Percentiles rank a stretch among this genome's conserved stretches.
phyloP scores from a whole-genome alignment of 2,329 filamentous ascomycete genomes.

The Aspergillus sp. region DNA sequence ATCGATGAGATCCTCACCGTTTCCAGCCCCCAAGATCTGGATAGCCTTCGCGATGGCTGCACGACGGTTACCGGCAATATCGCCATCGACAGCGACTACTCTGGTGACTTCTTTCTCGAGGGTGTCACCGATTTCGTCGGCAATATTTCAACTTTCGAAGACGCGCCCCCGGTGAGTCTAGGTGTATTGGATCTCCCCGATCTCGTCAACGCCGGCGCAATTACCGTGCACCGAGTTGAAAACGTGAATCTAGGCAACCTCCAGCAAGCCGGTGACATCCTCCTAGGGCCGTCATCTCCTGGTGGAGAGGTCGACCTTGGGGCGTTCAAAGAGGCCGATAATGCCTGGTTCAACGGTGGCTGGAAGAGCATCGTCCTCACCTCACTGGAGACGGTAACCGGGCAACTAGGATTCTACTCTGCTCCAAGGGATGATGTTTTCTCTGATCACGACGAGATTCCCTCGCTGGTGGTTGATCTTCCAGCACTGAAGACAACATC shows the following conservation, averaged over 20 bases:
- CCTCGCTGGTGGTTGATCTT: not conserved
- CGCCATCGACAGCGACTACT: not conserved
- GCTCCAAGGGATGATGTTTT: not conserved
- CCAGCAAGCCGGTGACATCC: not conserved
- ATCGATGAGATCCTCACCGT: not conserved
- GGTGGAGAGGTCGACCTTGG: not conserved
- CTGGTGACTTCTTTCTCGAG: not conserved
- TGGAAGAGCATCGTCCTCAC: not conserved
- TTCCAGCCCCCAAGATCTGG: not conserved
- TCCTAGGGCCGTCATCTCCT: not conserved
- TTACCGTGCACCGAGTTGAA: not conserved
- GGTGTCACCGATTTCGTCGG: not conserved
- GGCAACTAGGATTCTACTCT: not conserved
- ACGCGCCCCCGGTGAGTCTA: not conserved
- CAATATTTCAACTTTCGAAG: not conserved
- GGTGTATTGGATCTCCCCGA: not conserved
- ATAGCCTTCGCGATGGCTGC: not conserved
- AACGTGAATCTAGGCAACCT: not conserved
- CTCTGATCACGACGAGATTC: too few relatives aligned
- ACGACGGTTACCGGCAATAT: not conserved
- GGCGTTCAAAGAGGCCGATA: not conserved
- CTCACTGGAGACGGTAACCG: not conserved
- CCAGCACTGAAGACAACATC: not conserved
- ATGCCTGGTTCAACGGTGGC: not conserved
- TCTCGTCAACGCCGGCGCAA: not conserved